Conservation (phyloP, 179 eudicot genomes). For the Silene coronaria region DNA sequence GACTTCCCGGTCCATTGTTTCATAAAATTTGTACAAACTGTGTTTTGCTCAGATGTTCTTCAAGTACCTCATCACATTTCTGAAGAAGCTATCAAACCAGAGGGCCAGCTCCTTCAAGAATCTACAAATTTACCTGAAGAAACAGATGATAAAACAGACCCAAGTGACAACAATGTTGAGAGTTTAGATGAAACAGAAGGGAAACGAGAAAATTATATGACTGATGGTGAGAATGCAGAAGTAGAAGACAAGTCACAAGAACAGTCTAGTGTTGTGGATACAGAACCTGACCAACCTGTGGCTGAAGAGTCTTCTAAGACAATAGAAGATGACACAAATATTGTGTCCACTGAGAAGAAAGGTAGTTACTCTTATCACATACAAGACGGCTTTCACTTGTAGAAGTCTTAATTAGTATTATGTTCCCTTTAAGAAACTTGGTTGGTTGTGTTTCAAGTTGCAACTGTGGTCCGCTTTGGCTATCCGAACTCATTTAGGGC, state of each 20-base stretch:
- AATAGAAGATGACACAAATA: slow-evolving; percentile 20
- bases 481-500: too few species aligned
- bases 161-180: neutral
- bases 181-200: slow-evolving; percentile 28
- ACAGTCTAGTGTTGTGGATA: slow-evolving; percentile 10
- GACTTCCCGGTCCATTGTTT: neutral
- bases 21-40: slow-evolving; percentile 17
- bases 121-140: slow-evolving; percentile 15
- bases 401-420: neutral
- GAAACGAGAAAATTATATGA: slow-evolving; percentile 7
- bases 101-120: slow-evolving; percentile 22
- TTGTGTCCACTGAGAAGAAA: slow-evolving; percentile 16
- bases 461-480: neutral
- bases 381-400: slow-evolving; percentile 2
- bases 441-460: neutral
- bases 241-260: slow-evolving; percentile 19
- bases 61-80: slow-evolving; percentile 22
- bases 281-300: slow-evolving; percentile 10
- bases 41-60: slow-evolving; percentile 25
- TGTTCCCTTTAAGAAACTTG: neutral
- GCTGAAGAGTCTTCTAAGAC: slow-evolving; percentile 19
- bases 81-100: slow-evolving; percentile 23
- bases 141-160: slow-evolving; percentile 17
- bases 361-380: slow-evolving; percentile 18
- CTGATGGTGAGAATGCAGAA: slow-evolving; percentile 19